Percentiles rank a stretch among this genome's conserved stretches.
Evolutionary conservation across 2,329 filamentous ascomycete genomes (phyloP).

Genomic region (Laburnicola sp.): DNA sequence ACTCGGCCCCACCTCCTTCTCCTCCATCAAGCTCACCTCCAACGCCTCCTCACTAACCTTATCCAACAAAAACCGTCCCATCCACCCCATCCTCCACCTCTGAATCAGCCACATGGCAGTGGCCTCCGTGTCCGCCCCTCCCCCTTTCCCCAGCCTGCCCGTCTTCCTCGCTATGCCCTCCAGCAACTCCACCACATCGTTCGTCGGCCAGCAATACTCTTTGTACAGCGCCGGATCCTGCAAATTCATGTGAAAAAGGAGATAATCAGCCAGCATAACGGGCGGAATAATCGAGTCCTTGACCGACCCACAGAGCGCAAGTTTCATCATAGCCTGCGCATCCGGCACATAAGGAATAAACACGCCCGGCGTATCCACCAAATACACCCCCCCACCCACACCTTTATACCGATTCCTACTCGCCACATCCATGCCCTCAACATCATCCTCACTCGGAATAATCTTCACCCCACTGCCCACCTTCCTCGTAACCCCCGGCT

Average conservation of each 20-base stretch:
- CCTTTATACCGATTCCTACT: slow-evolving; percentile 33
- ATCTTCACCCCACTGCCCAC: slow-evolving; percentile 83
- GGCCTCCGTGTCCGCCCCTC: slow-evolving; percentile 68
- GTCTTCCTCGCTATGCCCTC: slow-evolving; percentile 70
- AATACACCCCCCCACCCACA: slow-evolving; percentile 70
- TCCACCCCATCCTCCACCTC: slow-evolving; percentile 74
- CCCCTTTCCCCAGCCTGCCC: slow-evolving; percentile 75
- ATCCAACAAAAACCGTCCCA: slow-evolving; percentile 85
- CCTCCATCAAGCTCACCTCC: slow-evolving; percentile 52
- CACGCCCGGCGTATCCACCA: slow-evolving; percentile 90
- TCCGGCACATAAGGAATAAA: slow-evolving; percentile 91
- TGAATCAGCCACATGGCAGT: slow-evolving; percentile 80
- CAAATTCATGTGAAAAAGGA: slow-evolving; percentile 81
- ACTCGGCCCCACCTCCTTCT: slow-evolving; percentile 57
- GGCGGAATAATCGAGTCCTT: slow-evolving; percentile 83
- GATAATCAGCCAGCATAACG: slow-evolving; percentile 82
- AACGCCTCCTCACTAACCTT: slow-evolving; percentile 66
- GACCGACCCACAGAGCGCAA: slow-evolving; percentile 85
- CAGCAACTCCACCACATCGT: slow-evolving; percentile 77
- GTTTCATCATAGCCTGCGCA: slow-evolving; percentile 87
- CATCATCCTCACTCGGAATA: slow-evolving; percentile 56
- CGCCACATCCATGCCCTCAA: slow-evolving; percentile 25
- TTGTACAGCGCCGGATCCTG: slow-evolving; percentile 64
- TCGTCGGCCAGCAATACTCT: slow-evolving; percentile 79
- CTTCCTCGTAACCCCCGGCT: slow-evolving; percentile 88